These are phyloP conservation scores for Botrytis galanthina DNA, from an alignment of 2,329 filamentous ascomycete species.

Conservation along the genomic window DNA sequence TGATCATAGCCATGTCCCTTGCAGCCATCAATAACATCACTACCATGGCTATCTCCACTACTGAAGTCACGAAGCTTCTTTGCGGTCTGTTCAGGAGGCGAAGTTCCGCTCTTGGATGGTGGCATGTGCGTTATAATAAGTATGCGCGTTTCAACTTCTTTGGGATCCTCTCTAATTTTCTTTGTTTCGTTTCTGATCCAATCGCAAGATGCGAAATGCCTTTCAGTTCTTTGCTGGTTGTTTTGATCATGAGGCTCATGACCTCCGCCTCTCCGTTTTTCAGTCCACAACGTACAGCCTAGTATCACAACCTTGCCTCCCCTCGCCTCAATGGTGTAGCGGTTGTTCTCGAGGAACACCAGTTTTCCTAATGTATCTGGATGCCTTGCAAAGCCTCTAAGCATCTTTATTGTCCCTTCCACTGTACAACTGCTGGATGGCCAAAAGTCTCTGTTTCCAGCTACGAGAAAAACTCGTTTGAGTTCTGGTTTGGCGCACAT, in stretches of 20 bases:
- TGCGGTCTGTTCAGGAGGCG: background rate
- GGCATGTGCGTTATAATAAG: constrained; percentile 16
- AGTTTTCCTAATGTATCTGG: background rate
- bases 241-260: background rate
- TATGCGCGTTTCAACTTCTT: background rate
- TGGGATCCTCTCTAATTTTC: background rate
- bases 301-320: constrained; percentile 3
- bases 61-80: background rate
- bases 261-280: background rate
- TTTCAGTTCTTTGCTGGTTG: background rate
- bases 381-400: background rate
- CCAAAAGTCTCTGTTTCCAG: constrained; percentile 12
- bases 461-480: background rate
- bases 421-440: background rate
- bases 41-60: background rate
- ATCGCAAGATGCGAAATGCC: background rate
- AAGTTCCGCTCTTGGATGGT: constrained; percentile 13
- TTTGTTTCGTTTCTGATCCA: background rate
- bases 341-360: background rate
- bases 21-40: constrained; percentile 4
- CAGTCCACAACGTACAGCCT: constrained; percentile 10
- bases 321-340: background rate
- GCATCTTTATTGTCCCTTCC: background rate
- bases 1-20: background rate
- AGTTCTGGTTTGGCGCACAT: constrained; percentile 11